Base-by-base conservation (phyloP, 2,329 filamentous ascomycete genomes). In the Trichoderma atroviride region DNA sequence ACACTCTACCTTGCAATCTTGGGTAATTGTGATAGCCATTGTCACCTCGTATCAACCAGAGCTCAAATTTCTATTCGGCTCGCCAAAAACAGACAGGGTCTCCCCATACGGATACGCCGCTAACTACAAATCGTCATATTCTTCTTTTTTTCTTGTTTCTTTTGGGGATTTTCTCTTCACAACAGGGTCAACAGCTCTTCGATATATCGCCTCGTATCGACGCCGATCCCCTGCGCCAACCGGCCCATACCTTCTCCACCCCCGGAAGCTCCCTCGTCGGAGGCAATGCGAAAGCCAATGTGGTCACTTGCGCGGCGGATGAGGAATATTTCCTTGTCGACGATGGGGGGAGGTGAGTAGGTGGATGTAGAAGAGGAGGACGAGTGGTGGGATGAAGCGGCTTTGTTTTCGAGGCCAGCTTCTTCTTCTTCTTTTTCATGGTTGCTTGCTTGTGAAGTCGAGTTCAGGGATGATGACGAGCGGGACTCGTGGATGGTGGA, bases 171-270 rank as follows among this genome's bases (percentile, higher is more conserved):
- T 3, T 35, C 4, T 29, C 16, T 22, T 72, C 70, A 81, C 37
- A 81, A 70, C 75, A 93, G 77, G 75, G 85, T 92, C 77, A 94
- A 80, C 68, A 94, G 77, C 1, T 88, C 89, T 77, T 94, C 91
- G 4, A 94, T 88, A 78, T 94, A 94, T 76, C 86, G 87, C 78
- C 89, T 86, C 35, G 91, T 92, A 81, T 94, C 92, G 40, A 94
- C 85, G 0, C 92, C 92, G 72, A 94, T 92, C 0, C 91, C 92
- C 75, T 92, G 89, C 0, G 87, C 88, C 72, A 93, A 78, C 68
- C 86, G 85, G 24, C 84, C 86, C 1, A 89, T 86, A 3, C 87
- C 87, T 29, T 86, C 86, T 56, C 84, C 74, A 83, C 87, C 81
- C 69, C 84, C 75, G 58, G 79, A 73, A 16, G 81, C 75, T 71